Evolutionary conservation across 208 protist species (phyloP).

Genomic region (Wallacemonas sp.): DNA sequence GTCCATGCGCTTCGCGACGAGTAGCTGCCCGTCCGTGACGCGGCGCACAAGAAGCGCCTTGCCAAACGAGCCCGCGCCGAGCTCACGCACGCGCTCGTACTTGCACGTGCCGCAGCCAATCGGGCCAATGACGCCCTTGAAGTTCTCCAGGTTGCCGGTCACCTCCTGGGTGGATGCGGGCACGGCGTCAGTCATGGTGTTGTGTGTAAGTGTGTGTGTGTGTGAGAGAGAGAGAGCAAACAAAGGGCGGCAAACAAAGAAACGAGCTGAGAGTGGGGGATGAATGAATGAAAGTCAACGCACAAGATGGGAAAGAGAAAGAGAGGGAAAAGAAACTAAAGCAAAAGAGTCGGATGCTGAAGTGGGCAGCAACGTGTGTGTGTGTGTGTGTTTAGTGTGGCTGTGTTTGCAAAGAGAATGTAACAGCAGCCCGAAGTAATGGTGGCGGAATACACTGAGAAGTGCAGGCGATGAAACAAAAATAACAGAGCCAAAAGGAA

Average conservation of each 20-base stretch:
- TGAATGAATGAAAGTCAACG: not conserved
- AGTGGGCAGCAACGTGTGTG: no score
- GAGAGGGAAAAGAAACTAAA: not conserved
- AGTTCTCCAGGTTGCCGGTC: conserved; percentile 17
- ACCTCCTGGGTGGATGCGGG: conserved; percentile 38
- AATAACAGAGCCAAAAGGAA: no score
- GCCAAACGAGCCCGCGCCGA: conserved; percentile 91
- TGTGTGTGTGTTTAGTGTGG: no score
- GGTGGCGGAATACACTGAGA: no score
- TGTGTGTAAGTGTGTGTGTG: conserved; percentile 8
- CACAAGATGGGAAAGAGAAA: conserved; percentile 6
- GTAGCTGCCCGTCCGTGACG: conserved; percentile 63
- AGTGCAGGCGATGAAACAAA: no score
- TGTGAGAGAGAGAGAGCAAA: not conserved
- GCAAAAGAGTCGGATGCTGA: not conserved
- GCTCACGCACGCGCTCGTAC: conserved; percentile 47
- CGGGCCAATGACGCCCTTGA: conserved; percentile 45
- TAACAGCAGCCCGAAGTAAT: no score
- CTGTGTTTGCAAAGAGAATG: conserved; percentile 10
- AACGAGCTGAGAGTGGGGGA: not conserved
- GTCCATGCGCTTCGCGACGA: conserved; percentile 92
- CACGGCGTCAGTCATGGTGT: conserved; percentile 31
- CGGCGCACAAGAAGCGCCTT: conserved; percentile 68
- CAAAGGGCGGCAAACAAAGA: not conserved
- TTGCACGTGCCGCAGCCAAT: conserved; percentile 35